Conservation (phyloP, 1,139 yeast species). For the Pichia sp. region DNA sequence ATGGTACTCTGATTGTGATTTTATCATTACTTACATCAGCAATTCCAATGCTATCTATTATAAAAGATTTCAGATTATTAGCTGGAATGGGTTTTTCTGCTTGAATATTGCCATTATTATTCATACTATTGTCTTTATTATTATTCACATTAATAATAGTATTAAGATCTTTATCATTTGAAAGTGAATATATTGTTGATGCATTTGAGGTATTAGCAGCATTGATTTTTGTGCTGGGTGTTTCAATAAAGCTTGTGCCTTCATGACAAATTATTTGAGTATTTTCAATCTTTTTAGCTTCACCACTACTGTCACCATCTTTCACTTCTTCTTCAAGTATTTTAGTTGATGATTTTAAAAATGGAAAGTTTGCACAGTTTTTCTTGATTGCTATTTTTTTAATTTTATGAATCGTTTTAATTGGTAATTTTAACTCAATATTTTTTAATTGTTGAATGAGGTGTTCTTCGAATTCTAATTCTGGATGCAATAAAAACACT, state of each 20-base stretch:
- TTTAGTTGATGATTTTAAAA: neutral
- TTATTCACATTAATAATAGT: neutral
- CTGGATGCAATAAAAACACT: slow-evolving; percentile 1
- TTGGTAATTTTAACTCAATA: neutral
- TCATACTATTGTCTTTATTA: neutral
- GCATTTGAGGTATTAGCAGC: too few species aligned
- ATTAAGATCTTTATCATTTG: neutral
- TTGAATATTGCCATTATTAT: neutral
- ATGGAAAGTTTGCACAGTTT: neutral
- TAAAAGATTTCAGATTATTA: slow-evolving; percentile 6
- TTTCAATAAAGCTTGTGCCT: neutral
- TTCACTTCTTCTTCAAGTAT: neutral
- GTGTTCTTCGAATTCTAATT: neutral
- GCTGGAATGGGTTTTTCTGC: neutral
- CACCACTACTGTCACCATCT: neutral
- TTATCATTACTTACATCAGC: neutral
- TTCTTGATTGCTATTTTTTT: slow-evolving; percentile 4
- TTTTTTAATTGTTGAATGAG: neutral
- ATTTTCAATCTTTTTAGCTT: neutral
- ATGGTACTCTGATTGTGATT: neutral
- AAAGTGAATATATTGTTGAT: neutral
- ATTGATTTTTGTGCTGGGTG: neutral
- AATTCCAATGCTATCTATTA: slow-evolving; percentile 10
- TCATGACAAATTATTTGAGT: neutral
- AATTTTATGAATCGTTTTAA: neutral